phyloP scores from a whole-genome alignment of 192 early-diverging fungal species.

The Cladochytrium replicatum region DNA sequence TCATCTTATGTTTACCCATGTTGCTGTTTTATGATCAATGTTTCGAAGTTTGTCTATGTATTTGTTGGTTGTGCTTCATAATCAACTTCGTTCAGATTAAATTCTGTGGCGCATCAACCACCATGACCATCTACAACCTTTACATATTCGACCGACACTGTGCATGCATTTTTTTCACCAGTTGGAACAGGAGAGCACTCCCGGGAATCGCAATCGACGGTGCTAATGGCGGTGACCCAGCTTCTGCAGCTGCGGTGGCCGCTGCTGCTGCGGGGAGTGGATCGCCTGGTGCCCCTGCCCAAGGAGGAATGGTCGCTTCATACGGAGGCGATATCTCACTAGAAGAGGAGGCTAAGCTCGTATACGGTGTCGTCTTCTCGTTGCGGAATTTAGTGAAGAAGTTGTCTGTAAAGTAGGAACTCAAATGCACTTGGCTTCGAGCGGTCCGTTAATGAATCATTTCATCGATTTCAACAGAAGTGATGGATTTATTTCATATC shows the following conservation, averaged over 20 bases:
- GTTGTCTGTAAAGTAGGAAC: conserved; percentile 53
- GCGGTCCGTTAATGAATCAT: neutral
- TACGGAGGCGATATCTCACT: conserved; percentile 38
- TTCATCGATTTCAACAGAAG: conserved; percentile 13
- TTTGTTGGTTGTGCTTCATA: too few species aligned
- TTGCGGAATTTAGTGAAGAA: conserved; percentile 82
- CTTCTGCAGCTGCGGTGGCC: neutral
- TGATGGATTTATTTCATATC: conserved; percentile 64
- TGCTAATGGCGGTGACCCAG: conserved; percentile 23
- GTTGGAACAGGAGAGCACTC: conserved; percentile 51
- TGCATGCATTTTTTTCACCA: conserved; percentile 76
- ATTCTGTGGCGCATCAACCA: too few species aligned
- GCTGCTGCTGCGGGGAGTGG: conserved; percentile 4
- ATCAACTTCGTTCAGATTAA: too few species aligned
- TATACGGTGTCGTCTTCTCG: conserved; percentile 91
- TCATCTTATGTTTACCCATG: too few species aligned
- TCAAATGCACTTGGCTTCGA: too few species aligned
- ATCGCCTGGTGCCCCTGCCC: conserved; percentile 1
- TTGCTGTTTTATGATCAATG: too few species aligned
- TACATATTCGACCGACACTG: conserved; percentile 94
- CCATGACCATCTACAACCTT: conserved; percentile 80
- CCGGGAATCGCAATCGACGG: conserved; percentile 16
- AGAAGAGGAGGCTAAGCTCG: conserved; percentile 86
- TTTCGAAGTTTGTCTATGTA: too few species aligned
- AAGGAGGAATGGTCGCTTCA: conserved; percentile 6